Percentiles rank a stretch among this genome's conserved stretches.
phyloP scores from a whole-genome alignment of 441 rosid genomes.

The Bruguiera hainesii region DNA sequence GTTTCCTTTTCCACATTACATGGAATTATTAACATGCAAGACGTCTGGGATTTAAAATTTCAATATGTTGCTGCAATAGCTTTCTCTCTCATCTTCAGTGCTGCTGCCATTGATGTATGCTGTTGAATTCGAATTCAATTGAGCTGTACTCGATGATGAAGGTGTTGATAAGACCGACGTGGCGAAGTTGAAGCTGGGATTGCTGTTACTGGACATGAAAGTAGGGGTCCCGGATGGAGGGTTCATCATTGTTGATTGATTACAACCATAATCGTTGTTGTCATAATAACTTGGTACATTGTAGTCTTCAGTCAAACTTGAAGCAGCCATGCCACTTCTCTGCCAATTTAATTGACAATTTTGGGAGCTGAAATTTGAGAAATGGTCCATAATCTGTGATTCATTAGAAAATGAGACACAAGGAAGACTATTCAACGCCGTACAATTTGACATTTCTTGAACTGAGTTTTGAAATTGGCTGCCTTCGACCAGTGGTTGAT shows the following conservation, averaged over 20 bases:
- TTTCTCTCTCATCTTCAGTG: slow-evolving; percentile 67
- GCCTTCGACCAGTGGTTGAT: slow-evolving; percentile 28
- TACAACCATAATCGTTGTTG: slow-evolving; percentile 15
- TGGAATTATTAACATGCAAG: slow-evolving; percentile 44
- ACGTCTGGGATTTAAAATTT: slow-evolving; percentile 53
- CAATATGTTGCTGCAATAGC: slow-evolving; percentile 56
- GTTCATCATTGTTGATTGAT: slow-evolving; percentile 21
- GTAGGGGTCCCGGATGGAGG: slow-evolving; percentile 34
- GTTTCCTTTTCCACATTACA: slow-evolving; percentile 29
- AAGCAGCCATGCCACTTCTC: slow-evolving; percentile 18
- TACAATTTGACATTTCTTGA: slow-evolving; percentile 33
- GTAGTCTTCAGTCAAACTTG: slow-evolving; percentile 28
- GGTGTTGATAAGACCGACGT: slow-evolving; percentile 60
- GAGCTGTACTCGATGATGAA: slow-evolving; percentile 65
- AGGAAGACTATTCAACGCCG: slow-evolving; percentile 16
- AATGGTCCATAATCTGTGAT: slow-evolving; percentile 18
- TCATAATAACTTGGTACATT: slow-evolving; percentile 22
- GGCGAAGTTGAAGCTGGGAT: slow-evolving; percentile 35
- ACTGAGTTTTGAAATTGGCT: slow-evolving; percentile 26
- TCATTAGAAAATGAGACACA: slow-evolving; percentile 33
- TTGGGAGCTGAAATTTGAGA: slow-evolving; percentile 19
- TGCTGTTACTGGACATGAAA: slow-evolving; percentile 26
- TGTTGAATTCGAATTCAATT: slow-evolving; percentile 61
- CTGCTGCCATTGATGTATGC: slow-evolving; percentile 41
- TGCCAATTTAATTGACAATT: slow-evolving; percentile 29